Evolutionary conservation across 2,329 filamentous ascomycete species (phyloP).

Genomic region (Cordyceps militaris): DNA sequence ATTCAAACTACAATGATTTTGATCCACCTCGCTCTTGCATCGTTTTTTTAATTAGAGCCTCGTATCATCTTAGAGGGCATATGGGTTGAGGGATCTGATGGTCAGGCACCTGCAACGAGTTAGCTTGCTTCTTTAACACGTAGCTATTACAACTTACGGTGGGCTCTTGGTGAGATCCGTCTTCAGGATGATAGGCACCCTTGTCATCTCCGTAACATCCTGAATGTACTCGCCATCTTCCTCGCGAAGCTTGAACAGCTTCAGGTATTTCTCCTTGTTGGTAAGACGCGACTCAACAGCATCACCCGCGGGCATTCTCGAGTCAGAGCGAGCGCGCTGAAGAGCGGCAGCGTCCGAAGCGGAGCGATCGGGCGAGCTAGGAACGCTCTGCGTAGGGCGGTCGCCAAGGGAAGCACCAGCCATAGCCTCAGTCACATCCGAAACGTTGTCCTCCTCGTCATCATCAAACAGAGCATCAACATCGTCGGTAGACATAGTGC

Average conservation of each 20-base stretch:
- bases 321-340: slow-evolving; percentile 87
- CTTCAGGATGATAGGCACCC: slow-evolving; percentile 96
- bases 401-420: slow-evolving; percentile 84
- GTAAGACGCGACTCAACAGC: slow-evolving; percentile 71
- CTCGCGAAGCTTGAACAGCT: slow-evolving; percentile 81
- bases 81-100: slow-evolving; percentile 77
- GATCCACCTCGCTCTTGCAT: not conserved
- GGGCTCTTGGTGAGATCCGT: slow-evolving; percentile 98
- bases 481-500: slow-evolving; percentile 87
- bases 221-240: slow-evolving; percentile 95
- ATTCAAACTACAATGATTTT: slow-evolving; percentile 9
- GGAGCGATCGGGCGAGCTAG: slow-evolving; percentile 78
- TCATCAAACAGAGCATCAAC: slow-evolving; percentile 90
- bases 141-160: slow-evolving; percentile 67
- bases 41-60: not conserved
- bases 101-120: slow-evolving; percentile 59
- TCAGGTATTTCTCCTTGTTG: slow-evolving; percentile 95
- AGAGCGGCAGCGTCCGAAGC: slow-evolving; percentile 60
- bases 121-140: not conserved
- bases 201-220: slow-evolving; percentile 95
- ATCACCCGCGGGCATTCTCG: slow-evolving; percentile 73
- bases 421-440: slow-evolving; percentile 84
- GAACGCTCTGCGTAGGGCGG: slow-evolving; percentile 90
- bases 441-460: slow-evolving; percentile 77
- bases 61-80: slow-evolving; percentile 45